Evolutionary conservation across 768 basidiomycete genomes (phyloP), one percentile per base, ranked within the genome.

Genomic region (Boletus speciosus): DNA sequence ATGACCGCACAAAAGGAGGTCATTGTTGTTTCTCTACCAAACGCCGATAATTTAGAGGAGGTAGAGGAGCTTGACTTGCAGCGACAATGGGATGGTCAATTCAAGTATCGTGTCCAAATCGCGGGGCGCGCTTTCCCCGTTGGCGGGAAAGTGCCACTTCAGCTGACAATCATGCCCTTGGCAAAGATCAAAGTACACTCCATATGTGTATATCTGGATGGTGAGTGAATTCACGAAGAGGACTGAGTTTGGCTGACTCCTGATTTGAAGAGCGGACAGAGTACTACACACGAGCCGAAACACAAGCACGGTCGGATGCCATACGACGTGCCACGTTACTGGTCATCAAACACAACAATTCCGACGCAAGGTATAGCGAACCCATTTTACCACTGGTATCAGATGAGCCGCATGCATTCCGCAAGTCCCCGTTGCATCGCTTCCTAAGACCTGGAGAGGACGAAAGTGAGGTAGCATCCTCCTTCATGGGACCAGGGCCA

Each of bases 41-140:
- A 41, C n/a, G 79, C 81, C 10, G 55, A 62, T 23, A 53, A 48
- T 25, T 16, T 19, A 6, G 92, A 93, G 49, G 91, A 93, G 48
- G 79, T 77, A 0, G 84, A 84, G 57, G 89, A 83, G 60, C 83
- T 98, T 47, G 78, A 91, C 46, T 83, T 98, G 15, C 89, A 96
- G 66, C 77, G 91, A 19, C 83, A 88, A 61, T 99, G 95, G 96
- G 95, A 98, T 54, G 79, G 83, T 46, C 90, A 96, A 66, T 65
- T 93, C 60, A 84, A 87, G 52, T 97, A 95, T 63, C 74, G 88
- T 40, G 83, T 97, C 46, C 79, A 84, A 2, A 72, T 93, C 12
- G 79, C 83, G 15, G 86, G 84, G 6, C 83, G 87, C 55, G 85
- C 82, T 55, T 90, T 94, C 70, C 82, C 86, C 16, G 81, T 98